Percentiles rank a stretch among this genome's conserved stretches.
Evolutionary conservation across 169 alveolate genomes (phyloP).

Genomic region (Eimeria falciformis): DNA sequence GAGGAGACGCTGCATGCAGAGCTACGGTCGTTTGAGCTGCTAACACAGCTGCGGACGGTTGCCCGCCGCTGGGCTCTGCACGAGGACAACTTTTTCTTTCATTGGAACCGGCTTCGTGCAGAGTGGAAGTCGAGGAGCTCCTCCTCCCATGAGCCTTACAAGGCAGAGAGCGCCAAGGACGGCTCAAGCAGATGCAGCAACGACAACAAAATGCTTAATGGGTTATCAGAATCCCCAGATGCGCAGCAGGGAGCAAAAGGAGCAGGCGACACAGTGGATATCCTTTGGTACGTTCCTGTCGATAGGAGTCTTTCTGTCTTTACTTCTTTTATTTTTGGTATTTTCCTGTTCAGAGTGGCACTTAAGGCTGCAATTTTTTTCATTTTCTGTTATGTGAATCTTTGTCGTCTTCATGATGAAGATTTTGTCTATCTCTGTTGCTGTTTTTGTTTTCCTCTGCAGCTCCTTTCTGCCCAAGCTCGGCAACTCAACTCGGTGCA

Average conservation of each 20-base stretch:
- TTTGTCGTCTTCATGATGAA: not conserved
- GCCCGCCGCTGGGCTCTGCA: conserved; percentile 42
- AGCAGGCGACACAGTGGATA: not conserved
- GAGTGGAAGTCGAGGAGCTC: conserved; percentile 19
- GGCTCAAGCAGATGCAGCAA: too few relatives aligned
- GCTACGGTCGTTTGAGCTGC: conserved; percentile 4
- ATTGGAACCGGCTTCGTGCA: conserved; percentile 1
- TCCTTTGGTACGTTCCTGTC: not conserved
- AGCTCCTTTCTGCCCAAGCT: not conserved
- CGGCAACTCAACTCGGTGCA: not conserved
- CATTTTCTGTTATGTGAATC: not conserved
- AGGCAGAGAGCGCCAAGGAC: too few relatives aligned
- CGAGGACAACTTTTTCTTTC: conserved; percentile 39
- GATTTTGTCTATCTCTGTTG: not conserved
- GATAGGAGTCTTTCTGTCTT: not conserved
- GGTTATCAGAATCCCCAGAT: not conserved
- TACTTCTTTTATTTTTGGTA: not conserved
- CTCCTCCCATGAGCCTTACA: too few relatives aligned
- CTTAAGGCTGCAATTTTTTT: not conserved
- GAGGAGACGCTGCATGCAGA: conserved; percentile 20
- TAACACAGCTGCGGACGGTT: conserved; percentile 6
- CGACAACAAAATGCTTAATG: too few relatives aligned
- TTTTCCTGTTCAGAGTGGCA: not conserved
- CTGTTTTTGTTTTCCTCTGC: not conserved
- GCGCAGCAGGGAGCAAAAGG: not conserved